Evolutionary conservation across 768 basidiomycete species (phyloP), one percentile per base, ranked within the genome.

Genomic region (Leucosporidium creatinivorum): DNA sequence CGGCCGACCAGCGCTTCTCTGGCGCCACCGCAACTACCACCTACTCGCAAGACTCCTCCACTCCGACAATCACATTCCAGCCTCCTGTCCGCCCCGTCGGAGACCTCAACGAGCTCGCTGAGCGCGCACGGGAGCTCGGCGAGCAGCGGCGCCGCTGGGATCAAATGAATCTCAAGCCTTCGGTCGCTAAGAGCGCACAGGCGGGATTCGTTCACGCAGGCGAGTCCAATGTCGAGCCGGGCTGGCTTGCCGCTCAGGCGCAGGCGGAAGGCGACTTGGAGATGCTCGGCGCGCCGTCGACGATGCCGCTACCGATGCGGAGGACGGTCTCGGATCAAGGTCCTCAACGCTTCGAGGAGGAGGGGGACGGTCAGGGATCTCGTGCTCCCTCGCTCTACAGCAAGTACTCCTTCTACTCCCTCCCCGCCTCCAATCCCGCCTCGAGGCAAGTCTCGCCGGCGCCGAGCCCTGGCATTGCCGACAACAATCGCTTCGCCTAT

Each of bases 321-420:
- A 39, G 61, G n/a, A 39, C 65, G 26, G 36, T 30, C 7, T 59
- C 61, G 47, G 56, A 54, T 28, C 57, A 48, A 28, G 64, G 64
- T 8, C 64, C 63, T 50, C 52, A 36, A 17, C 30, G 47, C 6
- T 18, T 30, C n/a, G 19, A 56, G 33, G 44, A 26, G 30, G 30
- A 30, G 51, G 36, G 39, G 0, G 25, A 31, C 13, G 6, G 54
- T 12, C 39, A 10, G 3, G 60, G 28, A 3, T 25, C 26, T 28
- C 44, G 48, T 15, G 47, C 57, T 1, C 1, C 49, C 19, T 59
- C 69, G 3, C 33, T 61, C 13, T 70, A 70, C 49, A 62, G 60
- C 26, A 19, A 62, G 17, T 73, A 69, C 58, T 69, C 68, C 26
- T 44, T 62, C 33, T 68, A 73, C 61, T 62, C 63, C 12, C 50